Evolutionary conservation across 345 rosid genomes (phyloP), one percentile per base, ranked within the genome.

Genomic region (Citrus cavaleriei): DNA sequence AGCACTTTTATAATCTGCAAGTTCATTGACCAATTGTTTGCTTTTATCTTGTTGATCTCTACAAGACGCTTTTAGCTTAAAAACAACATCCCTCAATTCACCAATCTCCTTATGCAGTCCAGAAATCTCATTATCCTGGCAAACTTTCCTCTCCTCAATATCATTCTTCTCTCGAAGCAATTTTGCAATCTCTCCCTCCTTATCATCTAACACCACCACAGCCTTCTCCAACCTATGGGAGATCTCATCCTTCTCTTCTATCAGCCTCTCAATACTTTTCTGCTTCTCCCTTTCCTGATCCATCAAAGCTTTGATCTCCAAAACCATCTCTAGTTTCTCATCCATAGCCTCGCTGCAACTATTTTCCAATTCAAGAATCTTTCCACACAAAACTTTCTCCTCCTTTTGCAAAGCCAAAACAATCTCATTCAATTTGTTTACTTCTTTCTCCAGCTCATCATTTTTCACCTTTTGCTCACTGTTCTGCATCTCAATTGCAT

Each of bases 341-440:
- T 85, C 88, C 37, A 51, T 19, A 10, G 85, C 86, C 66, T 83
- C 86, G 51, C 57, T 81, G 46, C 10, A 81, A 60, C 80, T 79
- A 83, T 85, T 91, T 83, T 90, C 92, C 90, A 93, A 68, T 77
- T 82, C 83, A 4, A 72, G 21, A 54, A 86, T 73, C 73, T 81
- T 76, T 25, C 7, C 77, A 22, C 54, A 66, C 88, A 90, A 75
- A 42, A 65, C 55, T 38, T 51, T 75, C 84, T 85, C 92, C 80
- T 95, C 89, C 27, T 70, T 80, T 34, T 46, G 77, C 83, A 87
- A 83, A 74, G 76, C 76, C 55, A 40, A 42, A 57, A 77, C 76
- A 42, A 60, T 40, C 78, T 76, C 86, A 75, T 82, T 59, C 86
- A 85, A n/a, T 13, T 61, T 60, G 22, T 49, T 34, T 24, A 80